A percentile compares a stretch with the other conserved stretches of the same genome.
phyloP scores from a whole-genome alignment of 805 yeast species.

The Suhomyces pyralidae region DNA sequence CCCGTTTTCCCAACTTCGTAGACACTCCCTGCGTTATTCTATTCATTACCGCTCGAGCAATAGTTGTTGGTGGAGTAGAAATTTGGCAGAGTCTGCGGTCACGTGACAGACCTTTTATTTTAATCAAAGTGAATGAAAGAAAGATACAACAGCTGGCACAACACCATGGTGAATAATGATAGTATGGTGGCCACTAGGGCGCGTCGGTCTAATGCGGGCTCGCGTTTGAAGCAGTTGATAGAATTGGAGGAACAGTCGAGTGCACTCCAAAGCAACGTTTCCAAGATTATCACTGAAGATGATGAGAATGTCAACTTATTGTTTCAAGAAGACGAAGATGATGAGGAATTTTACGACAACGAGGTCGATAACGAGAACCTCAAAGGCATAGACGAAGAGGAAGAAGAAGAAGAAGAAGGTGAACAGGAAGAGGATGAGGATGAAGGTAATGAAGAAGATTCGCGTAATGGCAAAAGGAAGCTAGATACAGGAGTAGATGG shows the following conservation, averaged over 20 bases:
- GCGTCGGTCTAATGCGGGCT: conserved; percentile 88
- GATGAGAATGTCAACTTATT: conserved; percentile 72
- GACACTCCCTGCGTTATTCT: background rate
- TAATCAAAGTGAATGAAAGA: background rate
- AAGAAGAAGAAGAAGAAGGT: conserved; percentile 43
- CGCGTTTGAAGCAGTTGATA: conserved; percentile 67
- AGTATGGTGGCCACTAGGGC: conserved; percentile 71
- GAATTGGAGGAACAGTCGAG: conserved; percentile 62
- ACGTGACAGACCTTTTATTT: background rate
- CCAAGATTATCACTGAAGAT: conserved; percentile 49
- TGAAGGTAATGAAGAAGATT: conserved; percentile 11
- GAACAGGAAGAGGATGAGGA: conserved; percentile 20
- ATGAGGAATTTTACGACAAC: conserved; percentile 23
- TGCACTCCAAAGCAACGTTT: conserved; percentile 16
- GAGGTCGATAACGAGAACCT: conserved; percentile 13
- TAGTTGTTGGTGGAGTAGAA: background rate
- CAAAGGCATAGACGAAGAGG: conserved; percentile 37
- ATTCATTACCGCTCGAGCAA: background rate
- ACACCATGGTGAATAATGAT: conserved; percentile 27
- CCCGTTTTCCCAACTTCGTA: conserved; percentile 11
- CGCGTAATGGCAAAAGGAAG: conserved; percentile 15
- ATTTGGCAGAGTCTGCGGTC: background rate
- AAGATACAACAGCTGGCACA: background rate
- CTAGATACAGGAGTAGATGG: conserved; percentile 13
- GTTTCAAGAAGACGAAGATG: conserved; percentile 53